Percentiles rank a stretch among this genome's conserved stretches.
Evolutionary conservation across 768 basidiomycete genomes (phyloP).

Genomic region (Mycena albidolilacea): DNA sequence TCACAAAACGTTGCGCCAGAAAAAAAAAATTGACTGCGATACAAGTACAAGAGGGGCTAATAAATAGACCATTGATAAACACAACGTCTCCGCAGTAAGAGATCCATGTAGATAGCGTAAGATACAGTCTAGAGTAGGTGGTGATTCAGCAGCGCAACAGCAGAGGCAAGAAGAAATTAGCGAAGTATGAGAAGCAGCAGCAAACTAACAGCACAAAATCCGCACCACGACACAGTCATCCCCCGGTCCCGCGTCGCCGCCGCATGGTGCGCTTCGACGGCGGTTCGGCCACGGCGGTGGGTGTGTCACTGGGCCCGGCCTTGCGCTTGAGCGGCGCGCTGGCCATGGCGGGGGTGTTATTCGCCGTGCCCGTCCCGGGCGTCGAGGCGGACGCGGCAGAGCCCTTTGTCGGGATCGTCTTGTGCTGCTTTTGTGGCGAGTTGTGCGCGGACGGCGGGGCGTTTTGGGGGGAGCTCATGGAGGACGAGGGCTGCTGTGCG

Average conservation of each 20-base stretch:
- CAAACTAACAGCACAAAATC: conserved; percentile 7
- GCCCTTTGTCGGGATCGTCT: conserved; percentile 57
- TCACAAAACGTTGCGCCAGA: background rate
- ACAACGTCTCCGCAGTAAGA: conserved; percentile 38
- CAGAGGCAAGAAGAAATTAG: conserved; percentile 18
- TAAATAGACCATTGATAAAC: conserved; percentile 41
- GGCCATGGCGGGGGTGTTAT: conserved; percentile 65
- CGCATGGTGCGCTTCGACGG: conserved; percentile 66
- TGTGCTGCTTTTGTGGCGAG: conserved; percentile 76
- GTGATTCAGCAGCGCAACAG: conserved; percentile 28
- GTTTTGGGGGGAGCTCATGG: conserved; percentile 67
- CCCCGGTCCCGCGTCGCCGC: conserved; percentile 64
- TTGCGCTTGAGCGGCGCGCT: conserved; percentile 72
- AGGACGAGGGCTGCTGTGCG: conserved; percentile 44
- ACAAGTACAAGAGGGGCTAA: conserved; percentile 39
- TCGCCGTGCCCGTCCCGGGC: conserved; percentile 57
- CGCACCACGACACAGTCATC: conserved; percentile 37
- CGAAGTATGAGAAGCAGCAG: background rate
- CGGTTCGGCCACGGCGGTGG: conserved; percentile 64
- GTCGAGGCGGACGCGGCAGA: conserved; percentile 51
- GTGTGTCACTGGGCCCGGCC: conserved; percentile 61
- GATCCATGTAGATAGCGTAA: conserved; percentile 52
- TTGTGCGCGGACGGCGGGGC: conserved; percentile 64
- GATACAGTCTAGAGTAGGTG: conserved; percentile 53
- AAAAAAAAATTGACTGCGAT: conserved; percentile 29